Evolutionary conservation across 495 filamentous ascomycete genomes (phyloP).

Genomic region (Penicillium paxilli): DNA sequence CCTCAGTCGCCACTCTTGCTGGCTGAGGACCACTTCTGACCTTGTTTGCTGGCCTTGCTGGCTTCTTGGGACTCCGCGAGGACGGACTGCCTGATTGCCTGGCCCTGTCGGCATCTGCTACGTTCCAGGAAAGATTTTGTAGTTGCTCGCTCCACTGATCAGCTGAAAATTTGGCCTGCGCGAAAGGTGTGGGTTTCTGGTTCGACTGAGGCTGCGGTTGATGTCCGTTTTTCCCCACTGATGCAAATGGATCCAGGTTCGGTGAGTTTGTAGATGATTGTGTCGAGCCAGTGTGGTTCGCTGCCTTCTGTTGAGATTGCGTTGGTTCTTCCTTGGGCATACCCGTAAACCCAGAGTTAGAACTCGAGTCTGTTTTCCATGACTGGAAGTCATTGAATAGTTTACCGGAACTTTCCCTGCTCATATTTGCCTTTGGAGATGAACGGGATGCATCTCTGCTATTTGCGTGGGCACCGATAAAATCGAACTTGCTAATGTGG

Average conservation of each 20-base stretch:
- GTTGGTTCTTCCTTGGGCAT: background rate
- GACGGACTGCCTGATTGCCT: slow-evolving; percentile 29
- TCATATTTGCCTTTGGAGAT: slow-evolving; percentile 19
- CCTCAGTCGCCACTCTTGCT: slow-evolving; percentile 42
- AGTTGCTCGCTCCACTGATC: slow-evolving; percentile 69
- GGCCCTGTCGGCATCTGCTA: slow-evolving; percentile 35
- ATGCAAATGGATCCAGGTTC: background rate
- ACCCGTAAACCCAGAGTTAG: background rate
- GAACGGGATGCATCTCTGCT: slow-evolving; percentile 33
- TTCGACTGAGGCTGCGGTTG: slow-evolving; percentile 5
- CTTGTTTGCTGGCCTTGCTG: slow-evolving; percentile 25
- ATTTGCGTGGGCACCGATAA: slow-evolving; percentile 44
- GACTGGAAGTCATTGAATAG: background rate
- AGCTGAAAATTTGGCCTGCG: slow-evolving; percentile 56
- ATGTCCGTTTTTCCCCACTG: background rate
- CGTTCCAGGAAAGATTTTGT: slow-evolving; percentile 54
- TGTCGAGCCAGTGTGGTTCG: slow-evolving; percentile 17
- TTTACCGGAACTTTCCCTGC: background rate
- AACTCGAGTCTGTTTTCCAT: background rate
- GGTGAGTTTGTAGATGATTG: slow-evolving; percentile 18
- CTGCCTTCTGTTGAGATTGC: slow-evolving; percentile 9
- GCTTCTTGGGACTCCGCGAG: slow-evolving; percentile 40
- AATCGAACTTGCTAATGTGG: slow-evolving; percentile 51
- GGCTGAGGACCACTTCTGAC: slow-evolving; percentile 31
- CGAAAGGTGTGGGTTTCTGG: slow-evolving; percentile 34